These are phyloP conservation scores for Solanum tacnaense DNA, from an alignment of 257 asterid species.

Conservation along the genomic window DNA sequence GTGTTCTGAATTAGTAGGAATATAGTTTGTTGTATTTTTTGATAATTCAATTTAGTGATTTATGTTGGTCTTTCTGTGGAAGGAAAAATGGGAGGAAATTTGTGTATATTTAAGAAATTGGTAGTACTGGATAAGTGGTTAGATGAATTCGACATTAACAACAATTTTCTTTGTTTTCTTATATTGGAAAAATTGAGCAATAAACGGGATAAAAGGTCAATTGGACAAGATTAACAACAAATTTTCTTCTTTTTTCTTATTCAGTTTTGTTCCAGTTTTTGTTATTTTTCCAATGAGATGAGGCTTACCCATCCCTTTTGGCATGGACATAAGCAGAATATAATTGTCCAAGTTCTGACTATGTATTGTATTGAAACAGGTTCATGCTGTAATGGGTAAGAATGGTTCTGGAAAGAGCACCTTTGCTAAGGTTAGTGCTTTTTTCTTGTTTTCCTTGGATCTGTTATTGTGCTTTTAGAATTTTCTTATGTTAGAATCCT, in stretches of 20 bases:
- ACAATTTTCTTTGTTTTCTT: neutral
- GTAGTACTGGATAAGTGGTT: neutral
- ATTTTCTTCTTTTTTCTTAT: neutral
- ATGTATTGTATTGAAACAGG: constrained; percentile 29
- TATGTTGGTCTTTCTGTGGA: neutral
- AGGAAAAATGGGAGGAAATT: neutral
- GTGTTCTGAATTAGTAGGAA: neutral
- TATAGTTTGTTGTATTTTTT: neutral
- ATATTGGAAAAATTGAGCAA: neutral
- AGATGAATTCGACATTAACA: neutral
- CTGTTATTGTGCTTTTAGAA: neutral
- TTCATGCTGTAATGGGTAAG: constrained; percentile 94
- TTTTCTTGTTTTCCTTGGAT: neutral
- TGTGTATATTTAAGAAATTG: neutral
- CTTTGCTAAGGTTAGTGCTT: constrained; percentile 80
- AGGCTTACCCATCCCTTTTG: neutral
- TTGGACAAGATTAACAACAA: neutral
- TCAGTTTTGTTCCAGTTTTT: neutral
- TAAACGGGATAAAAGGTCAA: neutral
- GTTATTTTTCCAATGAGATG: neutral
- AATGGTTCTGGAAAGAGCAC: constrained; percentile 99
- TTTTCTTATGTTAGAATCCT: neutral
- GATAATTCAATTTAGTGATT: neutral
- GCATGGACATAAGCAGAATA: neutral
- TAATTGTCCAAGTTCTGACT: constrained; percentile 9